A percentile compares a stretch with the other conserved stretches of the same genome.
These are phyloP conservation scores for Pterulicium gracile DNA, from an alignment of 1,284 basidiomycete species.

Conservation along the genomic window DNA sequence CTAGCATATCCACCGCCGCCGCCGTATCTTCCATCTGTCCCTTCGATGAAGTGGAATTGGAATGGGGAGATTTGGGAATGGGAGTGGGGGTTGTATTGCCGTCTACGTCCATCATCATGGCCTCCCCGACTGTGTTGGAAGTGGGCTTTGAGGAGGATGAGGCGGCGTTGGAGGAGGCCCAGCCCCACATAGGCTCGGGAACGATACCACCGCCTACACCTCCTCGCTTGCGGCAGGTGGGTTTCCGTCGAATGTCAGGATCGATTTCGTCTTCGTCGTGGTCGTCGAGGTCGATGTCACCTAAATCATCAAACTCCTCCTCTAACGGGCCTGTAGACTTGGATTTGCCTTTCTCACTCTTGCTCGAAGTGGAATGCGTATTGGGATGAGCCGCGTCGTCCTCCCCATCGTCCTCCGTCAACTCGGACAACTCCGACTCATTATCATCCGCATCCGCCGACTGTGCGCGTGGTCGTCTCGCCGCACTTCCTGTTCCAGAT, in stretches of 20 bases:
- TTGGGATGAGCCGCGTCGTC: conserved; percentile 11
- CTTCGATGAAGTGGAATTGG: not conserved
- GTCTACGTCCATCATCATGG: not conserved
- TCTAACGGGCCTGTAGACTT: conserved; percentile 5
- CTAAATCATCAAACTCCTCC: conserved; percentile 10
- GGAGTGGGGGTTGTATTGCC: not conserved
- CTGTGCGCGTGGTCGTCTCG: conserved; percentile 18
- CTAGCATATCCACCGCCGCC: no score
- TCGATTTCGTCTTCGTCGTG: not conserved
- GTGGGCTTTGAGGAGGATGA: not conserved
- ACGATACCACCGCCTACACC: conserved; percentile 58
- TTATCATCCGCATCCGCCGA: conserved; percentile 37
- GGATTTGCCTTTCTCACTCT: not conserved
- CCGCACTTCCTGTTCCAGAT: no score
- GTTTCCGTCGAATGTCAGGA: not conserved
- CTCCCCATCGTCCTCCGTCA: conserved; percentile 51
- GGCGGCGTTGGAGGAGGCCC: conserved; percentile 28
- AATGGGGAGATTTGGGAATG: not conserved
- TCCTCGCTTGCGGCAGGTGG: conserved; percentile 24
- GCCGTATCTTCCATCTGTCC: no score
- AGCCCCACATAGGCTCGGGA: conserved; percentile 69
- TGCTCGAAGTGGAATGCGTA: conserved; percentile 3
- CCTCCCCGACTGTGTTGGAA: no score
- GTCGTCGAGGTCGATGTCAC: conserved; percentile 1
- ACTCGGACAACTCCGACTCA: conserved; percentile 69